phyloP scores from a whole-genome alignment of 148 eudicot species.

The Vaccinium darrowii region DNA sequence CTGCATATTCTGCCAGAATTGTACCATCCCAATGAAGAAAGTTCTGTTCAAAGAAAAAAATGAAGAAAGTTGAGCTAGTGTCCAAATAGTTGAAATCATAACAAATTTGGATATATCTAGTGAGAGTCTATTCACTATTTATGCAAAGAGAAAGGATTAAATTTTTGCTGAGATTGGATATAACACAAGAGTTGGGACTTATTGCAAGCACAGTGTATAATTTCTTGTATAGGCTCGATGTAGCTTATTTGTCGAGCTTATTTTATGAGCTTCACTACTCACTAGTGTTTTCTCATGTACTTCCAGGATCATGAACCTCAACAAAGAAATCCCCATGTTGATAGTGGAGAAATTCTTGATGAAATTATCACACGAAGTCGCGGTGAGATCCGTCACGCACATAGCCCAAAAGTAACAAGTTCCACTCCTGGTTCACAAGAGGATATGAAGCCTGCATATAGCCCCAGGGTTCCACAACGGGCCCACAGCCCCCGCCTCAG shows the following conservation, averaged over 20 bases:
- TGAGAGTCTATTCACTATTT: background rate
- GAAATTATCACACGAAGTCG: slow-evolving; percentile 80
- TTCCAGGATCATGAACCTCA: slow-evolving; percentile 52
- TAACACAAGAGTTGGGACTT: background rate
- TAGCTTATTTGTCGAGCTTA: background rate
- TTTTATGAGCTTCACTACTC: background rate
- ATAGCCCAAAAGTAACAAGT: slow-evolving; percentile 67
- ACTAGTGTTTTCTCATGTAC: background rate
- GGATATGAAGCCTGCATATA: slow-evolving; percentile 50
- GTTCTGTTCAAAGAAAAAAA: too few species aligned
- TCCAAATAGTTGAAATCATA: background rate
- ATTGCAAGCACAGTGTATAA: background rate
- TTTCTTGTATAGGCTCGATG: background rate
- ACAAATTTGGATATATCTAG: background rate
- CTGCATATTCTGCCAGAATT: background rate
- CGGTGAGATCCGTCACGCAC: slow-evolving; percentile 67
- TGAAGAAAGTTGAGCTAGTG: background rate
- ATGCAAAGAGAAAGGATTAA: background rate
- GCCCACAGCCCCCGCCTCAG: slow-evolving; percentile 47
- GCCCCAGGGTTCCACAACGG: slow-evolving; percentile 49
- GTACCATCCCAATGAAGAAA: background rate
- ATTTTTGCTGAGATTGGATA: background rate
- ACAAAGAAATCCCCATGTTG: slow-evolving; percentile 31
- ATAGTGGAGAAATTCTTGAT: slow-evolving; percentile 67
- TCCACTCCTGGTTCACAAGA: slow-evolving; percentile 41